phyloP scores from a whole-genome alignment of 1,284 basidiomycete species.

The Ceratobasidium sp. region DNA sequence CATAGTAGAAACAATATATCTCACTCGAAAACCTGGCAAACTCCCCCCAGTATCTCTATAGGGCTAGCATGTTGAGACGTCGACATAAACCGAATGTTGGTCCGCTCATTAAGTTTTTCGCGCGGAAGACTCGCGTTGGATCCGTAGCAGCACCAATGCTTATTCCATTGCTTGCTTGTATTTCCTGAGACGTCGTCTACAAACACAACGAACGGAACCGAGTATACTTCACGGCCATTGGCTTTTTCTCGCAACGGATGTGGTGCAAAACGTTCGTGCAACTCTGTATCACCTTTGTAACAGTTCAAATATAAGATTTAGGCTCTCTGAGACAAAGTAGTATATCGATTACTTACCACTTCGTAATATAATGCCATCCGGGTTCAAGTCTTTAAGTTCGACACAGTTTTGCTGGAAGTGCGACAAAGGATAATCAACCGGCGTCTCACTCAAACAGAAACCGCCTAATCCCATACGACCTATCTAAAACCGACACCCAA shows the following conservation, averaged over 20 bases:
- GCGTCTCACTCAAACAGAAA: too few relatives aligned
- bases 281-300: not conserved
- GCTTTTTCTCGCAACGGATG: slow-evolving; percentile 16
- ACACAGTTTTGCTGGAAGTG: too few relatives aligned
- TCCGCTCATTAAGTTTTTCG: not conserved
- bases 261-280: not conserved
- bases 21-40: slow-evolving; percentile 15
- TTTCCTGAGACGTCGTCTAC: slow-evolving; percentile 46
- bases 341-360: not conserved
- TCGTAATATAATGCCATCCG: too few relatives aligned
- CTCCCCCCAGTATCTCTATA: slow-evolving; percentile 29
- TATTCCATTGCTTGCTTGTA: slow-evolving; percentile 45
- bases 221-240: slow-evolving; percentile 21
- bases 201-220: slow-evolving; percentile 42
- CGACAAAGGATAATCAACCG: too few relatives aligned
- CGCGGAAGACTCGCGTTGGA: slow-evolving; percentile 37
- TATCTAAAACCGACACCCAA: not conserved
- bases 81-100: slow-evolving; percentile 39
- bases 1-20: not conserved
- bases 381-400: too few relatives aligned
- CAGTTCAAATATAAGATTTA: not conserved
- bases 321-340: not conserved
- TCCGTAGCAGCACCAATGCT: slow-evolving; percentile 37
- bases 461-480: too few relatives aligned
- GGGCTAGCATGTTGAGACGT: slow-evolving; percentile 34